A percentile compares a stretch with the other conserved stretches of the same genome.
Evolutionary conservation across 2,329 filamentous ascomycete genomes (phyloP).

Genomic region (Dactylellina cionopaga): DNA sequence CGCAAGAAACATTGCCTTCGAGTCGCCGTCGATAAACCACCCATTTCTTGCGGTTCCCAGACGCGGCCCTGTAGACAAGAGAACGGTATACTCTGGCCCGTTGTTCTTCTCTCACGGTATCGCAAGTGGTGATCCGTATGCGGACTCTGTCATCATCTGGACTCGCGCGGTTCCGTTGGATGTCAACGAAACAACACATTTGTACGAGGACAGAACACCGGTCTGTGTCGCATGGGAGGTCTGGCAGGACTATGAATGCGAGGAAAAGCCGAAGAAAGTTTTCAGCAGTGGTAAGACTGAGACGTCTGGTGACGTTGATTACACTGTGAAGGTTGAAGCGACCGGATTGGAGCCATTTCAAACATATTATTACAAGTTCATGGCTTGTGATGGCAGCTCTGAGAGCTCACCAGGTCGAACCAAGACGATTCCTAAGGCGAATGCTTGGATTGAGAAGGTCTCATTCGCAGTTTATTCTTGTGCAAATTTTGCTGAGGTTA

Average conservation of each 20-base stretch:
- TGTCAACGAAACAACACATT: constrained; percentile 60
- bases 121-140: constrained; percentile 65
- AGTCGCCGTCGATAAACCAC: constrained; percentile 73
- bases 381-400: constrained; percentile 55
- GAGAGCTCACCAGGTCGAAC: constrained; percentile 59
- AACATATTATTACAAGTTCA: constrained; percentile 59
- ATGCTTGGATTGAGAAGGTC: constrained; percentile 58
- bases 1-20: constrained; percentile 72
- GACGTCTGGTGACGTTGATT: constrained; percentile 79
- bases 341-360: constrained; percentile 58
- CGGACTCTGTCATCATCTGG: constrained; percentile 70
- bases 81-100: constrained; percentile 39
- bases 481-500: constrained; percentile 59
- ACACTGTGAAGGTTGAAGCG: constrained; percentile 64
- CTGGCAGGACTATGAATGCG: constrained; percentile 64
- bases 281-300: constrained; percentile 71
- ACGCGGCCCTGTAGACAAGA: constrained; percentile 61
- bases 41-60: constrained; percentile 72
- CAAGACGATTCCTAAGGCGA: constrained; percentile 59
- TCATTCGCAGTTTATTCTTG: constrained; percentile 60
- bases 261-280: constrained; percentile 58
- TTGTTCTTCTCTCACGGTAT: constrained; percentile 46
- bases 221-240: constrained; percentile 76
- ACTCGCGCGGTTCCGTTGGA: constrained; percentile 60
- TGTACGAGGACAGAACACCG: constrained; percentile 68